Base-by-base conservation (phyloP, 352 stramenopile genomes). In the Globisporangium okanoganense region DNA sequence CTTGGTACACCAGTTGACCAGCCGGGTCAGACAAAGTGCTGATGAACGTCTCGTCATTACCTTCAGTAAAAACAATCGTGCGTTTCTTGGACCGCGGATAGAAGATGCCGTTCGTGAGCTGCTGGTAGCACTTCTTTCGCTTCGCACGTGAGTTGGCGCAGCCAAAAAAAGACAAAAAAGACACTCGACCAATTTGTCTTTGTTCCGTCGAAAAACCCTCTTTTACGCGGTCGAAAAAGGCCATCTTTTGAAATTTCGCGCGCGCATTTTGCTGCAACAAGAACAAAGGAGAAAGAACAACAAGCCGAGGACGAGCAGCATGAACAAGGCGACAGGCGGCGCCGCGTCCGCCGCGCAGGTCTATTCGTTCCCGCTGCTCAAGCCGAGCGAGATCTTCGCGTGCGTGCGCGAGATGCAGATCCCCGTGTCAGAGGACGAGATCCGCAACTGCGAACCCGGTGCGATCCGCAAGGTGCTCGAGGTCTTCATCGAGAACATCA, bases 331-430 rank as follows among this genome's bases (percentile, higher is more conserved):
- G 58, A 16, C 36, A 10, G 54, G 57, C 56, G 22, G 45, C 9
- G 18, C 27, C 18, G 10, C 24, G 5, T 6, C 35, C 12, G 40
- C 14, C 13, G 47, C 14, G 43, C 60, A 70, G 7, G 55, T 66
- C 64, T 95, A 90, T 64, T 89, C 87, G 58, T 99, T 98, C 74
- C 96, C 96, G 20, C 65, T 98, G 54, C 85, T 99, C 27, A 98
- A 98, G 76, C 87, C 87, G 48, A 74, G 76, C 24, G 91, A 98
- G 43, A 98, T 99, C 67, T 82, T 98, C 47, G 70, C 90, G 66
- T 97, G 89, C 68, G 79, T 98, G 55, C 69, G 77, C 18, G 95
- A 98, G 63, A 85, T 98, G 65, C 77, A 87, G 64, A 88, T 98
- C 51, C 76, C 79, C 31, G 79, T 98, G 48, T 82, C 76, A 7